These are phyloP conservation scores for Lathyrus aphaca DNA, from an alignment of 306 rosid genomes.

Conservation along the genomic window DNA sequence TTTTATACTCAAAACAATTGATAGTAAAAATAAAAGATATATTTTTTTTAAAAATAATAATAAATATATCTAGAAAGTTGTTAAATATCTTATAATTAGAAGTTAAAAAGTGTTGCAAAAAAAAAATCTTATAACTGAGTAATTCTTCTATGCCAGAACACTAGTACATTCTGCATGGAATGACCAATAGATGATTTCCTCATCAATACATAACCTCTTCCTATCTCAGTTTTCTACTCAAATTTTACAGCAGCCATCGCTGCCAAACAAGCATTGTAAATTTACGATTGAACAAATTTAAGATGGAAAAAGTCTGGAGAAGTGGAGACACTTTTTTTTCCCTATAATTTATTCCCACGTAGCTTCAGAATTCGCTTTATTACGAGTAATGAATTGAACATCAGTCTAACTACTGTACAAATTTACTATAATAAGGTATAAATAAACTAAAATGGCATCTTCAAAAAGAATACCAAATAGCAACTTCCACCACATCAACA, in stretches of 20 bases:
- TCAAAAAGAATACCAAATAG: constrained; percentile 28
- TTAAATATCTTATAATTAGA: too few relatives aligned
- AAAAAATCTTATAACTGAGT: too few relatives aligned
- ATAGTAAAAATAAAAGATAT: too few relatives aligned
- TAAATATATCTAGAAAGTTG: too few relatives aligned
- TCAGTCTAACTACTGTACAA: constrained; percentile 26
- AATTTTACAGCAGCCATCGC: constrained; percentile 2
- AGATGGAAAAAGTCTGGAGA: neutral
- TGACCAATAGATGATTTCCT: constrained; percentile 12
- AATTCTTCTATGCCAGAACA: neutral
- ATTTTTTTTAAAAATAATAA: too few relatives aligned
- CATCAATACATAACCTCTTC: neutral
- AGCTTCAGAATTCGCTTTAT: constrained; percentile 26
- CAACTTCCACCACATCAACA: constrained; percentile 30
- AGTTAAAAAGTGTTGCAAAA: too few relatives aligned
- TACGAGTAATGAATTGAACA: constrained; percentile 36
- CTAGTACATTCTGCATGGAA: neutral
- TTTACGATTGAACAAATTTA: constrained; percentile 1
- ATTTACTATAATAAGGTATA: constrained; percentile 10
- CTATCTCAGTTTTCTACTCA: neutral
- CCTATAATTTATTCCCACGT: constrained; percentile 28
- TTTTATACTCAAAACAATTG: too few relatives aligned
- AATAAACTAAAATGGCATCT: constrained; percentile 13
- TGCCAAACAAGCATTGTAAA: constrained; percentile 5
- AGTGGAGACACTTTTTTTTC: neutral